A percentile compares a stretch with the other conserved stretches of the same genome.
phyloP scores from a whole-genome alignment of 2,329 filamentous ascomycete species.

The Trichophyton equinum region DNA sequence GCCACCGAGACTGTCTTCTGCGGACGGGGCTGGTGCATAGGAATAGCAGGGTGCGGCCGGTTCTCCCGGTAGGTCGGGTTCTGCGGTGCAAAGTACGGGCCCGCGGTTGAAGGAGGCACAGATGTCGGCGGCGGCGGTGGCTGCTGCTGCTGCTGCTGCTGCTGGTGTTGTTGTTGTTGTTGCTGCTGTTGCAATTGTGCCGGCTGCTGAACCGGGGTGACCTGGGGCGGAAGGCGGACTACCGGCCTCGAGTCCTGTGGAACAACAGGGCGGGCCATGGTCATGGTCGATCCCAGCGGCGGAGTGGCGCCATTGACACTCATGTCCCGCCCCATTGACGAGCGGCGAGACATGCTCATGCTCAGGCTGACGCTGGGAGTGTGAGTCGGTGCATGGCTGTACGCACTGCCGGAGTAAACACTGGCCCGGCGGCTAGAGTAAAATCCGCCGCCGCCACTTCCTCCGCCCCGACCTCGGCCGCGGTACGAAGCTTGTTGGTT shows the following conservation, averaged over 20 bases:
- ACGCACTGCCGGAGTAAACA: conserved; percentile 65
- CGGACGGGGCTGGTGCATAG: conserved; percentile 89
- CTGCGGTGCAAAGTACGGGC: conserved; percentile 41
- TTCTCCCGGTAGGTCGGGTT: conserved; percentile 48
- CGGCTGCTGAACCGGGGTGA: not conserved
- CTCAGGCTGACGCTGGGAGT: conserved; percentile 54
- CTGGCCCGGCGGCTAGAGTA: conserved; percentile 61
- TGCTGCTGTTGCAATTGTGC: not conserved
- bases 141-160: not conserved
- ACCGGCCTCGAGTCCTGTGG: conserved; percentile 47
- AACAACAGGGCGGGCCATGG: not conserved
- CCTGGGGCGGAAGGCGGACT: conserved; percentile 62
- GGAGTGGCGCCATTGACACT: conserved; percentile 65
- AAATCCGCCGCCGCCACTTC: conserved; percentile 38
- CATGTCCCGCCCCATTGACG: conserved; percentile 58
- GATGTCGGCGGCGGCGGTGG: not conserved
- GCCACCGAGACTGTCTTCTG: conserved; percentile 90
- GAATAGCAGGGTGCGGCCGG: conserved; percentile 43
- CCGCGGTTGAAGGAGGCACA: not conserved
- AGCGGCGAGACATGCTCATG: conserved; percentile 67
- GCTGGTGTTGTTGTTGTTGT: not conserved
- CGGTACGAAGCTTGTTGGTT: conserved; percentile 69
- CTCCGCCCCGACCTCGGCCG: conserved; percentile 52
- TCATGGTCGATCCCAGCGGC: conserved; percentile 62
- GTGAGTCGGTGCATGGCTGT: conserved; percentile 27